phyloP scores from a whole-genome alignment of 2,329 filamentous ascomycete species.

The Diaporthe caulivora region DNA sequence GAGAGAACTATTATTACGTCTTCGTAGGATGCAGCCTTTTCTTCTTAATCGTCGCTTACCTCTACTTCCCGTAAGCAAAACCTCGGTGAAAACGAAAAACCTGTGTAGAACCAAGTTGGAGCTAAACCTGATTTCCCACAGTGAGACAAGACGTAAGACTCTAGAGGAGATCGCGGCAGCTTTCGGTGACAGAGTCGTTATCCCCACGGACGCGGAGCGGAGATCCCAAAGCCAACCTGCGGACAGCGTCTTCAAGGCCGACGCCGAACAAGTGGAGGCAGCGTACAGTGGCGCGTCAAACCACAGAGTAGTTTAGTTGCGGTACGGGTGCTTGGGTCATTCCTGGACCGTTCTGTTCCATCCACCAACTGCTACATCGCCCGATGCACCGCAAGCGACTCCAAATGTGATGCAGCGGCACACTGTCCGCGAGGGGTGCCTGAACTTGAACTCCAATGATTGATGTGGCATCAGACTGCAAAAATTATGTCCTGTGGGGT shows the following conservation, averaged over 20 bases:
- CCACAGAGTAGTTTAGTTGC: background rate
- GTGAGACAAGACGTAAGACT: constrained; percentile 60
- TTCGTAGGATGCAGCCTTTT: constrained; percentile 66
- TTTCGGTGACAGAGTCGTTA: constrained; percentile 60
- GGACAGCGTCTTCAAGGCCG: background rate
- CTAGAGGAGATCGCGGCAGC: constrained; percentile 62
- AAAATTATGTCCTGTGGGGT: no score
- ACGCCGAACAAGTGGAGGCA: constrained; percentile 6
- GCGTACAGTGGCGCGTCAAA: background rate
- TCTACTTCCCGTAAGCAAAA: constrained; percentile 60
- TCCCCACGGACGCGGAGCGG: constrained; percentile 6
- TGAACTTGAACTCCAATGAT: no score
- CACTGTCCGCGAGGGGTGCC: no score
- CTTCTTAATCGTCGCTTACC: constrained; percentile 64
- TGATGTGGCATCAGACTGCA: no score
- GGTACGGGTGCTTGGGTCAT: background rate
- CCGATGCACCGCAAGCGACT: background rate
- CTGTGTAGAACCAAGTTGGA: no score
- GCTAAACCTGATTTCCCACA: background rate
- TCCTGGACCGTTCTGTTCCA: background rate
- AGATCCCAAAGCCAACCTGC: background rate
- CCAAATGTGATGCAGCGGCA: background rate
- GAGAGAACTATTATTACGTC: constrained; percentile 72
- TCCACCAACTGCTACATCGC: background rate
- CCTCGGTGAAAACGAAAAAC: background rate